phyloP scores from a whole-genome alignment of 352 stramenopile genomes.

The Phytophthora hybrid region DNA sequence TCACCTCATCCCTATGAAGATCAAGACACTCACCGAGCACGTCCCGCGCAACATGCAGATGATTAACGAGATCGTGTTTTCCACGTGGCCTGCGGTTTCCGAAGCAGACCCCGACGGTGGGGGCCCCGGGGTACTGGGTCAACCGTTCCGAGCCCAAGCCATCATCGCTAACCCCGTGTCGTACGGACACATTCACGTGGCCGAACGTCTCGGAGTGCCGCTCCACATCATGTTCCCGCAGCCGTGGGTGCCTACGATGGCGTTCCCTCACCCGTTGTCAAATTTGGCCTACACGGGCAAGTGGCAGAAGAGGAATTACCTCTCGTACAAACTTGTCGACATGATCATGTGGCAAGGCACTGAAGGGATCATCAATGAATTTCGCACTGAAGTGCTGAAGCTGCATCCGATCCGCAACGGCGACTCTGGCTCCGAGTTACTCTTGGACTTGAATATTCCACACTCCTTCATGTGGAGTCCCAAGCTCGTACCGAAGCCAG shows the following conservation, averaged over 20 bases:
- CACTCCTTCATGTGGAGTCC: slow-evolving; percentile 78
- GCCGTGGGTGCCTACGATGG: slow-evolving; percentile 85
- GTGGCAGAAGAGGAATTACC: slow-evolving; percentile 52
- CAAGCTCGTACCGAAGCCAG: slow-evolving; percentile 58
- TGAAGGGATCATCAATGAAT: slow-evolving; percentile 61
- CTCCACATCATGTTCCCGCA: slow-evolving; percentile 95
- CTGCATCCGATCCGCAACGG: slow-evolving; percentile 55
- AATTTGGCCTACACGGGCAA: slow-evolving; percentile 79
- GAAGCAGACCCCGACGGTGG: slow-evolving; percentile 71
- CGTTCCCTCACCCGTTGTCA: slow-evolving; percentile 90
- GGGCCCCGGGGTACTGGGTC: slow-evolving; percentile 42
- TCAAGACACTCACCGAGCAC: slow-evolving; percentile 5
- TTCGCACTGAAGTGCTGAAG: slow-evolving; percentile 59
- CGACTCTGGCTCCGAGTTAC: slow-evolving; percentile 44
- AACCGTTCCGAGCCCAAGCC: slow-evolving; percentile 88
- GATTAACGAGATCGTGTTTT: slow-evolving; percentile 5
- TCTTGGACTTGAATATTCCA: slow-evolving; percentile 57
- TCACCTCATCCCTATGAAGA: slow-evolving; percentile 6
- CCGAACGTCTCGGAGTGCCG: slow-evolving; percentile 92
- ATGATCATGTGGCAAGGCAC: slow-evolving; percentile 64
- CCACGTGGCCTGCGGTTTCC: slow-evolving; percentile 84
- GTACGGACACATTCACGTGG: slow-evolving; percentile 93
- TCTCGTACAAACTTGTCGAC: slow-evolving; percentile 65
- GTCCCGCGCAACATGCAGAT: slow-evolving; percentile 10
- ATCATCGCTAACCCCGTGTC: slow-evolving; percentile 95